A percentile compares a stretch with the other conserved stretches of the same genome.
phyloP scores from a whole-genome alignment of 1,139 yeast species.

The Diutina siamensis region DNA sequence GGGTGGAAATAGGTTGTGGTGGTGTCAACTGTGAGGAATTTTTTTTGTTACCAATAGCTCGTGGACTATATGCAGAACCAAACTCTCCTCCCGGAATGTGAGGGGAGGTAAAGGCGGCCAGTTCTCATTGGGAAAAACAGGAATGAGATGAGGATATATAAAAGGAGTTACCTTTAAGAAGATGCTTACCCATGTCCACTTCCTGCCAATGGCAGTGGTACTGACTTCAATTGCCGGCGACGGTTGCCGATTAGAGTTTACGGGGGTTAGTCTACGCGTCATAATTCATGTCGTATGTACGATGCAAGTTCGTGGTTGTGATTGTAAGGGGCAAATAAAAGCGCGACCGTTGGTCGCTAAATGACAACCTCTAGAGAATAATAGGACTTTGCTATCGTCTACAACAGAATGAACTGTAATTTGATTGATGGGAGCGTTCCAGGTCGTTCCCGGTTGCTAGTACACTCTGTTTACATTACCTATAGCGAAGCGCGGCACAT shows the following conservation, averaged over 20 bases:
- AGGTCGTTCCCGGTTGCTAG: neutral
- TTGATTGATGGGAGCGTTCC: no score
- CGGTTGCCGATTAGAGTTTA: neutral
- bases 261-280: neutral
- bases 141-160: neutral
- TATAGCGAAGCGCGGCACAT: neutral
- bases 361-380: no score
- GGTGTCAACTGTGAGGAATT: neutral
- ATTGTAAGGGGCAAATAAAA: no score
- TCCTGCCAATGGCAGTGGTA: neutral
- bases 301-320: neutral
- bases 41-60: neutral
- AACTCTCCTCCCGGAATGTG: neutral
- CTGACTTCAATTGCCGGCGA: neutral
- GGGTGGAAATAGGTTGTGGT: neutral
- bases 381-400: no score
- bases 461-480: neutral
- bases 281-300: neutral
- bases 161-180: neutral
- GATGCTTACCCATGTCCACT: neutral
- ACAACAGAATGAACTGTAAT: no score
- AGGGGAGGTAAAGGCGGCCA: neutral
- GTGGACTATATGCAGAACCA: neutral
- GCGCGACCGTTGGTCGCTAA: no score
- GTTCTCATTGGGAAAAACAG: neutral